Conservation (phyloP, 2,329 filamentous ascomycete genomes). For the Fusarium agapanthi region DNA sequence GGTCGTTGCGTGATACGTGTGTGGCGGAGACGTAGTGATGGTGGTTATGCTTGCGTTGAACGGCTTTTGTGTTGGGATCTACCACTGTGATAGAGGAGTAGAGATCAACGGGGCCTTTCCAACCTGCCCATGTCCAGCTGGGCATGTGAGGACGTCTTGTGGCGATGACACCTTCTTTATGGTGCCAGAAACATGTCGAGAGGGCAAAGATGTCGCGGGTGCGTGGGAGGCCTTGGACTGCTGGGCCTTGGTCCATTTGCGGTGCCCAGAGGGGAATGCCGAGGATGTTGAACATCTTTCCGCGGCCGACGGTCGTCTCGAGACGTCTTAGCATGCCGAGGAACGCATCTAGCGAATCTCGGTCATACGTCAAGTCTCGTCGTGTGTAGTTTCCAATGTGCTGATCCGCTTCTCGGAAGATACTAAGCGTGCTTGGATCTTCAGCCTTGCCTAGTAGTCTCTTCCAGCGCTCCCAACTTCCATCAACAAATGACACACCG, state of each 20-base stretch:
- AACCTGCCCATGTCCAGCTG: slow-evolving; percentile 51
- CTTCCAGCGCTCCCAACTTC: slow-evolving; percentile 50
- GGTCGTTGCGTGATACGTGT: slow-evolving; percentile 47
- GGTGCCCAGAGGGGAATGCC: slow-evolving; percentile 48
- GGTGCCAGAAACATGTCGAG: slow-evolving; percentile 50
- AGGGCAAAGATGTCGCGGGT: slow-evolving; percentile 48
- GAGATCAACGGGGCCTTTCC: slow-evolving; percentile 48
- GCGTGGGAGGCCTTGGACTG: slow-evolving; percentile 33
- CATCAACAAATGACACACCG: slow-evolving; percentile 47
- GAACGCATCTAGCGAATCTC: slow-evolving; percentile 48
- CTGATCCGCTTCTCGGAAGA: slow-evolving; percentile 48
- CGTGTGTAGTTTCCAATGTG: slow-evolving; percentile 47
- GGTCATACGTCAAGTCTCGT: slow-evolving; percentile 42
- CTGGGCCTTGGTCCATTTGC: slow-evolving; percentile 9
- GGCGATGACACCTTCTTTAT: slow-evolving; percentile 40
- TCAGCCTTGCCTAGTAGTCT: slow-evolving; percentile 41
- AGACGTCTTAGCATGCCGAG: slow-evolving; percentile 45
- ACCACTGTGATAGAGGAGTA: slow-evolving; percentile 46
- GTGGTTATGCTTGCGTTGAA: slow-evolving; percentile 45
- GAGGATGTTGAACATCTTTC: slow-evolving; percentile 44
- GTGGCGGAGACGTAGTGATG: slow-evolving; percentile 50
- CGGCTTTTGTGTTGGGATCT: slow-evolving; percentile 42
- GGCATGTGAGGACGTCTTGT: slow-evolving; percentile 45
- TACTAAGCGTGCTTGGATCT: slow-evolving; percentile 47
- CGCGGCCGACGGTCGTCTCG: slow-evolving; percentile 43